Evolutionary conservation across 352 stramenopile species (phyloP), one percentile per base, ranked within the genome.

Genomic region (Blastocystis sp.): DNA sequence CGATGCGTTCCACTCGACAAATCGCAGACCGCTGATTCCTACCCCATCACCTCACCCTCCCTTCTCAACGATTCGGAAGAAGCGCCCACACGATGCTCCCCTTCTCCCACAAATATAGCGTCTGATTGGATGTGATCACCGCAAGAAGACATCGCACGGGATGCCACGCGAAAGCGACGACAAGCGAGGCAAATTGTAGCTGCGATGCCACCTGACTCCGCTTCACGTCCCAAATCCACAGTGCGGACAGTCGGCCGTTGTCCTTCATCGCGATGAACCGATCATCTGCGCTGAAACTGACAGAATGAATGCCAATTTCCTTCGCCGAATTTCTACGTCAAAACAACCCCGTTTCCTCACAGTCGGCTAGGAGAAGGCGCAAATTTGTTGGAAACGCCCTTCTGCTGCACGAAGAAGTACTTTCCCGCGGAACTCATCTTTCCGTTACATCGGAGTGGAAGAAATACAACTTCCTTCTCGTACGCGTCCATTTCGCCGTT

Each of bases 191-290:
- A 64, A 81, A 81, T 16, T 44, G 21, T 8, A 81, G 11, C 11
- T 81, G 54, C 3, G 48, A 8, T 21, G 21, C 24, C 46, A 81
- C 21, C 29, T 21, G 56, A 44, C 63, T 44, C 8, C 69, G 69
- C 36, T 81, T 81, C 14, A 81, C 51, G 53, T 81, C 69, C 69
- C 69, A 81, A 3, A 81, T 42, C 69, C 69, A 81, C 21, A 81
- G 69, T 32, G 63, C 56, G 2, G 69, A 81, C 4, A n/a, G 46
- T 14, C 69, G 18, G 16, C 44, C 29, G 44, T 81, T 81, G 34
- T 81, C 69, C 46, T 81, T 81, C 48, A 63, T 4, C 14, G 53
- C 42, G 21, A 81, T 46, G 48, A 53, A 81, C 21, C 69, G 44
- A 46, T 61, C 48, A 51, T 81, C 46, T 9, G 32, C 8, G 18